Percentiles rank a stretch among this genome's conserved stretches.
phyloP scores from a whole-genome alignment of 768 basidiomycete species.

The Gymnopilus dilepis region DNA sequence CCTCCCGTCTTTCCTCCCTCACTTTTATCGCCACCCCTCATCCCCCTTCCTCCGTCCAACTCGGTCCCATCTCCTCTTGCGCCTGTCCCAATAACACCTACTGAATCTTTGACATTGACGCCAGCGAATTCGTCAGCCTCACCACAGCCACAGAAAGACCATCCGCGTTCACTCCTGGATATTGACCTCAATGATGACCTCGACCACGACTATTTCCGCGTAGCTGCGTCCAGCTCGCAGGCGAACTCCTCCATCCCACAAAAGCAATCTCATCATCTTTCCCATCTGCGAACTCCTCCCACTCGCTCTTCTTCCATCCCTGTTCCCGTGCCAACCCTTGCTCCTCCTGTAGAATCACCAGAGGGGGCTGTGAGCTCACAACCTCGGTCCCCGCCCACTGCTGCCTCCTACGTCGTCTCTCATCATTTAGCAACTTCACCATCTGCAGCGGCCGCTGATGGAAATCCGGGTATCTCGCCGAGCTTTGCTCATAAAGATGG shows the following conservation, averaged over 20 bases:
- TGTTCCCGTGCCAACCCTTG: slow-evolving; percentile 39
- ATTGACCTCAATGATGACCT: slow-evolving; percentile 36
- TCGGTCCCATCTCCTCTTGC: background rate
- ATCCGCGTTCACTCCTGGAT: slow-evolving; percentile 3
- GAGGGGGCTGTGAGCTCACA: slow-evolving; percentile 10
- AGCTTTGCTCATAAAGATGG: background rate
- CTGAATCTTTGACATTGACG: background rate
- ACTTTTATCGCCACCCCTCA: slow-evolving; percentile 3
- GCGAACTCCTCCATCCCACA: background rate
- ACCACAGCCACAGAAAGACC: background rate
- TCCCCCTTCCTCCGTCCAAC: background rate
- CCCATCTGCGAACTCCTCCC: slow-evolving; percentile 37
- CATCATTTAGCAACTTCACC: slow-evolving; percentile 24
- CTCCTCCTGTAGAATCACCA: slow-evolving; percentile 42
- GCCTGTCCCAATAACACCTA: background rate
- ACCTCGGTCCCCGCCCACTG: slow-evolving; percentile 1
- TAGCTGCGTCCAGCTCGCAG: slow-evolving; percentile 12
- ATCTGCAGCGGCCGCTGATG: background rate
- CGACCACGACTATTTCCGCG: slow-evolving; percentile 42
- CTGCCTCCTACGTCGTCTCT: slow-evolving; percentile 38
- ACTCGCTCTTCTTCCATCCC: slow-evolving; percentile 32
- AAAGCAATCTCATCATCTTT: slow-evolving; percentile 5
- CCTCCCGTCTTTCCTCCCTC: background rate
- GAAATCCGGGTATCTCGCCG: background rate
- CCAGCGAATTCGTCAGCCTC: background rate